These are phyloP conservation scores for Babesia bigemina DNA, from an alignment of 169 alveolate species.

Conservation along the genomic window DNA sequence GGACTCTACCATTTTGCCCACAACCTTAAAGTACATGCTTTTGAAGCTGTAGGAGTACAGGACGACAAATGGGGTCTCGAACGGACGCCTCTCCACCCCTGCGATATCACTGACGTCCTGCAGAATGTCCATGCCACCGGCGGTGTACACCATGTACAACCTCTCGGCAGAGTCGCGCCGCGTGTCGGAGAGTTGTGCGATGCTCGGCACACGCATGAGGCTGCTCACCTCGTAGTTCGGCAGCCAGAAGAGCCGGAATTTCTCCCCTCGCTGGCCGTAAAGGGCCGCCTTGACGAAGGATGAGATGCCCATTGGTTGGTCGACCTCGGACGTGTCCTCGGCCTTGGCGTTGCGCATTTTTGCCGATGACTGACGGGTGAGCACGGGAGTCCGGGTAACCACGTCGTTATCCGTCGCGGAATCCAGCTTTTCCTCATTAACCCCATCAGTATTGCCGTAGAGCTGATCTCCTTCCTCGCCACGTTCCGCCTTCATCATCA, in stretches of 20 bases:
- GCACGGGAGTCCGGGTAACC: constrained; percentile 8
- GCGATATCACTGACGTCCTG: constrained; percentile 54
- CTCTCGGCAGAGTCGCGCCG: constrained; percentile 16
- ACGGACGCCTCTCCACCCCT: constrained; percentile 26
- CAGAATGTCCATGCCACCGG: constrained; percentile 47
- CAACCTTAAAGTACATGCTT: constrained; percentile 68
- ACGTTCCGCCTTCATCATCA: too few relatives aligned
- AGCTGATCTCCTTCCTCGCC: neutral
- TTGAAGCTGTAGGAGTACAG: constrained; percentile 59
- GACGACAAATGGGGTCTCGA: constrained; percentile 53
- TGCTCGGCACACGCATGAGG: constrained; percentile 59
- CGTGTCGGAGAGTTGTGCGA: constrained; percentile 36
- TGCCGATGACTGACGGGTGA: constrained; percentile 4
- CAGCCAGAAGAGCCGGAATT: constrained; percentile 58
- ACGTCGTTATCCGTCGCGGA: neutral
- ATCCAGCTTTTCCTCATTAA: neutral
- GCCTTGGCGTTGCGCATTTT: neutral
- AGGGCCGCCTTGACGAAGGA: constrained; percentile 34
- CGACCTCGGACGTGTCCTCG: neutral
- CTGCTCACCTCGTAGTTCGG: constrained; percentile 59
- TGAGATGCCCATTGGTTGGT: constrained; percentile 3
- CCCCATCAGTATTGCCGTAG: neutral
- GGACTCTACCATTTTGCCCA: constrained; percentile 9
- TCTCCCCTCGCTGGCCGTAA: constrained; percentile 39
- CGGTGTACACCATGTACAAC: constrained; percentile 58